Evolutionary conservation across 2,329 filamentous ascomycete genomes (phyloP).

Genomic region (Ramularia collo-cygni): DNA sequence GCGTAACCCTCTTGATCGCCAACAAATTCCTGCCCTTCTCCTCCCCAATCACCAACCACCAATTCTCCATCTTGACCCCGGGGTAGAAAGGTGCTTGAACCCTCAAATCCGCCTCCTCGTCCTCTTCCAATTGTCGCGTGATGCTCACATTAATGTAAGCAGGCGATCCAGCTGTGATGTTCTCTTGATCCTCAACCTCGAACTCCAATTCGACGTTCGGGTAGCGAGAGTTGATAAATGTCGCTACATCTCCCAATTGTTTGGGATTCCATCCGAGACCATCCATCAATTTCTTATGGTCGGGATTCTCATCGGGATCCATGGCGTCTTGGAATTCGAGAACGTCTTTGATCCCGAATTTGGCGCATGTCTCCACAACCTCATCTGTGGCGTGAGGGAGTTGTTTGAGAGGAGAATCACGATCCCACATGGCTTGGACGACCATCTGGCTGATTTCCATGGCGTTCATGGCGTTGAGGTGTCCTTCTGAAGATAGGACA

Average conservation of each 20-base stretch:
- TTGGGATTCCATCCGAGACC: slow-evolving; percentile 70
- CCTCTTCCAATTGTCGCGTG: slow-evolving; percentile 68
- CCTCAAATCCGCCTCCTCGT: slow-evolving; percentile 67
- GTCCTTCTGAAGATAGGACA: slow-evolving; percentile 89
- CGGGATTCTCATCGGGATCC: slow-evolving; percentile 86
- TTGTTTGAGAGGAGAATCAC: slow-evolving; percentile 92
- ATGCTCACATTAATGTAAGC: slow-evolving; percentile 79
- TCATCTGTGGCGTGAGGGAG: slow-evolving; percentile 89
- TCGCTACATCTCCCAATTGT: slow-evolving; percentile 81
- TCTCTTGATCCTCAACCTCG: slow-evolving; percentile 70
- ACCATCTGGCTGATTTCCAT: slow-evolving; percentile 99
- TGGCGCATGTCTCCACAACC: slow-evolving; percentile 73
- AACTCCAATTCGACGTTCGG: slow-evolving; percentile 91
- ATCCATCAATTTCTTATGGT: slow-evolving; percentile 71
- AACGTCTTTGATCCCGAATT: slow-evolving; percentile 80
- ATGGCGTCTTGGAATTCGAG: slow-evolving; percentile 99
- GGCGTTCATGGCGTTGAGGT: slow-evolving; percentile 93
- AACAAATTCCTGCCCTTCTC: slow-evolving; percentile 81
- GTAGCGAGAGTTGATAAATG: slow-evolving; percentile 94
- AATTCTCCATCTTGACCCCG: slow-evolving; percentile 86
- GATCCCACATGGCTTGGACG: slow-evolving; percentile 98
- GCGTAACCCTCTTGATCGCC: slow-evolving; percentile 89
- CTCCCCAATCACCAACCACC: slow-evolving; percentile 96
- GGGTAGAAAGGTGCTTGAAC: slow-evolving; percentile 97
- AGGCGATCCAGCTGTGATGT: slow-evolving; percentile 67